Percentiles rank a stretch among this genome's conserved stretches.
Conservation (phyloP, 331 rosid genomes). For the Malus hybrid region DNA sequence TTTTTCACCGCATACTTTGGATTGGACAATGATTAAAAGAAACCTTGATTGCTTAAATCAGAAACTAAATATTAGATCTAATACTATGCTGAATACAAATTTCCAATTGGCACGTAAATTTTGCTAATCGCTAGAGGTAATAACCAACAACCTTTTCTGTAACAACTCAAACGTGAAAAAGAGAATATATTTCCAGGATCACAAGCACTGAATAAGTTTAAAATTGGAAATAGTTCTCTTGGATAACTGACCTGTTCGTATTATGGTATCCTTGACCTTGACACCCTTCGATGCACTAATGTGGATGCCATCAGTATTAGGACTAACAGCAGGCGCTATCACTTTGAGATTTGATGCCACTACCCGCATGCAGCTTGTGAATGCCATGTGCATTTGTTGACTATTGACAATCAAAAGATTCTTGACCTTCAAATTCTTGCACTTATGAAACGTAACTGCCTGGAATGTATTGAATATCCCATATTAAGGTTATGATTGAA, state of each 20-base stretch:
- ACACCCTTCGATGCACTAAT: conserved; percentile 58
- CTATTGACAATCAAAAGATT: conserved; percentile 58
- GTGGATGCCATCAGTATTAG: conserved; percentile 94
- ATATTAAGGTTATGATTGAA: conserved; percentile 9
- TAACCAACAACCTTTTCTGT: background rate
- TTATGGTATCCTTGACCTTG: conserved; percentile 41
- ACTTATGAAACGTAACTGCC: conserved; percentile 76
- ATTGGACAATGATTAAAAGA: too few species aligned
- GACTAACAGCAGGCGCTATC: conserved; percentile 68
- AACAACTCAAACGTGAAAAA: background rate
- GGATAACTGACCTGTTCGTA: conserved; percentile 62
- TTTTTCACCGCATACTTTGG: too few species aligned
- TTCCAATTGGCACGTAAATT: background rate
- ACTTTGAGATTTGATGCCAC: conserved; percentile 51
- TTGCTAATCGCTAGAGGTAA: background rate
- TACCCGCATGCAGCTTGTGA: conserved; percentile 63
- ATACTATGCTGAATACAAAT: background rate
- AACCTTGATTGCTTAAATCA: background rate
- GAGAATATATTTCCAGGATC: background rate
- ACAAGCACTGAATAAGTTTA: background rate
- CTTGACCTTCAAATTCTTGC: conserved; percentile 62
- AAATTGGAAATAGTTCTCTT: background rate
- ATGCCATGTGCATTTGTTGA: conserved; percentile 83
- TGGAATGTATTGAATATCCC: conserved; percentile 33
- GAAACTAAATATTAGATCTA: background rate